phyloP scores from a whole-genome alignment of 768 basidiomycete species.

The Neoboletus brunneissimus region DNA sequence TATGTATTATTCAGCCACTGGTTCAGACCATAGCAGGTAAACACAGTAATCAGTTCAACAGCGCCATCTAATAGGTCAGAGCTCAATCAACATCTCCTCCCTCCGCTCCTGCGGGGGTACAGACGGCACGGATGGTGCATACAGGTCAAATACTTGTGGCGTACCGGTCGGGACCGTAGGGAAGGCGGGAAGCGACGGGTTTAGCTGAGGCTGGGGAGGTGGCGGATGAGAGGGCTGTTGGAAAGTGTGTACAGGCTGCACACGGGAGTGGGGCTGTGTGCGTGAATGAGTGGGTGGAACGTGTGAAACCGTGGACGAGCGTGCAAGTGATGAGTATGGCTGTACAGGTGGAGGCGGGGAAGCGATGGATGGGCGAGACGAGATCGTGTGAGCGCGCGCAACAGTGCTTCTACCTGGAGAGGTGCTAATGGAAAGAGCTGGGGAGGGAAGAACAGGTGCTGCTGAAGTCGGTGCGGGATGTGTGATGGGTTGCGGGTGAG shows the following conservation, averaged over 20 bases:
- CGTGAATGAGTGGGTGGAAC: slow-evolving; percentile 5
- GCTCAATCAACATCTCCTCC: slow-evolving; percentile 52
- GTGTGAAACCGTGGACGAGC: slow-evolving; percentile 23
- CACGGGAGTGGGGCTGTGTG: slow-evolving; percentile 6
- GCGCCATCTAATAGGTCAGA: slow-evolving; percentile 15
- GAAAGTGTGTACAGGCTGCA: neutral
- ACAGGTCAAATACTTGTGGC: slow-evolving; percentile 53
- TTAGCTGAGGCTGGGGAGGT: slow-evolving; percentile 19
- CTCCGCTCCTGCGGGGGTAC: slow-evolving; percentile 57
- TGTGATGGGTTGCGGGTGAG: slow-evolving; percentile 16
- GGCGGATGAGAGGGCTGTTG: slow-evolving; percentile 13
- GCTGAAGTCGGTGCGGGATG: slow-evolving; percentile 16
- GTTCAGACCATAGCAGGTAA: neutral
- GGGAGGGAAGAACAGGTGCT: slow-evolving; percentile 16
- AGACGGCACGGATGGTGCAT: slow-evolving; percentile 45
- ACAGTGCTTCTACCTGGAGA: slow-evolving; percentile 19
- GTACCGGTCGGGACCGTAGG: slow-evolving; percentile 60
- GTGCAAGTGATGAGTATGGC: slow-evolving; percentile 21
- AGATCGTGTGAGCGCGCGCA: slow-evolving; percentile 30
- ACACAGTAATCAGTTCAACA: neutral
- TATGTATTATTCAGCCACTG: slow-evolving; percentile 5
- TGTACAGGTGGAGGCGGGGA: slow-evolving; percentile 12
- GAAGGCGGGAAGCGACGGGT: slow-evolving; percentile 51
- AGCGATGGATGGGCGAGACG: slow-evolving; percentile 17
- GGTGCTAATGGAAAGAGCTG: slow-evolving; percentile 15